A percentile compares a stretch with the other conserved stretches of the same genome.
Conservation (phyloP, 192 early-diverging fungal species). For the Ambispora gerdemannii region DNA sequence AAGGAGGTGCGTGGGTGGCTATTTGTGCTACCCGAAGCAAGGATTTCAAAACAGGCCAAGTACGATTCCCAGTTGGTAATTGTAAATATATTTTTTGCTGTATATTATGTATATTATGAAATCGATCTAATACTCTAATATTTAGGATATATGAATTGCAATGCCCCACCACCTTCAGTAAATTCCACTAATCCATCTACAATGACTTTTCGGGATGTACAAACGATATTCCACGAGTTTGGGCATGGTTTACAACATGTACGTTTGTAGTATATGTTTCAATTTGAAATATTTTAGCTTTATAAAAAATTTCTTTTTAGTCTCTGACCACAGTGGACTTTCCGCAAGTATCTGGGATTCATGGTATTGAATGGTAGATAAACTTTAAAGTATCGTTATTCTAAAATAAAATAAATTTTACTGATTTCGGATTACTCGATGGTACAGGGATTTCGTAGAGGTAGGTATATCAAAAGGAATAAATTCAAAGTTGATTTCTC, state of each 20-base stretch:
- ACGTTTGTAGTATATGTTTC: not conserved
- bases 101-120: not conserved
- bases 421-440: not conserved
- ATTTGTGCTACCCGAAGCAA: constrained; percentile 48
- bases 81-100: no score
- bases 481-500: not conserved
- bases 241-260: constrained; percentile 61
- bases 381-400: constrained; percentile 26
- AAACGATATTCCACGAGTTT: constrained; percentile 65
- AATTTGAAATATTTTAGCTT: not conserved
- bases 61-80: constrained; percentile 48
- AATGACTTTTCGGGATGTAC: constrained; percentile 60
- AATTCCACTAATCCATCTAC: constrained; percentile 38
- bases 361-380: constrained; percentile 64
- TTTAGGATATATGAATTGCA: constrained; percentile 57
- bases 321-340: constrained; percentile 58
- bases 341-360: constrained; percentile 58
- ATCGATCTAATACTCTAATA: not conserved
- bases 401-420: no score
- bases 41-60: constrained; percentile 33
- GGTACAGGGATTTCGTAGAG: constrained; percentile 2
- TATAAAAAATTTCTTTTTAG: constrained; percentile 4
- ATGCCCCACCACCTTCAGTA: constrained; percentile 49
- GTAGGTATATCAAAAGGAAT: not conserved
- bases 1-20: constrained; percentile 61